phyloP scores from a whole-genome alignment of 179 eudicot species.

The Gypsophila paniculata region DNA sequence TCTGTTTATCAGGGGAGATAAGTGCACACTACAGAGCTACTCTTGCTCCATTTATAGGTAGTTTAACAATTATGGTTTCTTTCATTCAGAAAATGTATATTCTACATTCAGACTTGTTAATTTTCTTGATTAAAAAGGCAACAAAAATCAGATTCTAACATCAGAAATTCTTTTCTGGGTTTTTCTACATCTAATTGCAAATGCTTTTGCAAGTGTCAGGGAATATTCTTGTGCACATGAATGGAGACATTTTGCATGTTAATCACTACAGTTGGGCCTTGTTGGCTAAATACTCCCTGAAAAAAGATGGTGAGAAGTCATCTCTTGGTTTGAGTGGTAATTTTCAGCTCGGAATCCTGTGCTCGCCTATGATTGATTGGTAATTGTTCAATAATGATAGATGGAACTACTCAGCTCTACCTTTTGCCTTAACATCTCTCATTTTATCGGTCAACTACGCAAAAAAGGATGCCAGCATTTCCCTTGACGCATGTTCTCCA shows the following conservation, averaged over 20 bases:
- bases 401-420: no score
- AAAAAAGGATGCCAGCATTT: not conserved
- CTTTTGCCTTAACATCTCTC: not conserved
- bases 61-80: not conserved
- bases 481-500: not conserved
- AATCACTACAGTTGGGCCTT: not conserved
- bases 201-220: not conserved
- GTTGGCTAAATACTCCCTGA: not conserved
- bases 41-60: conserved; percentile 1
- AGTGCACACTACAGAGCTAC: not conserved
- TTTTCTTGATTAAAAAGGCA: not conserved
- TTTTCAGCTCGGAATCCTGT: conserved; percentile 3
- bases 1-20: not conserved
- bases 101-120: not conserved
- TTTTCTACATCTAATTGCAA: not conserved
- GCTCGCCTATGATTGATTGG: conserved; percentile 3
- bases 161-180: not conserved
- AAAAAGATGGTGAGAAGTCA: not conserved
- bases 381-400: not conserved
- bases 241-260: not conserved
- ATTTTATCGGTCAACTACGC: not conserved
- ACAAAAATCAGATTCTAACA: not conserved
- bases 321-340: not conserved
- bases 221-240: conserved; percentile 5
- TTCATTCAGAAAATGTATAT: not conserved